Conservation (phyloP, 495 filamentous ascomycete genomes). For the Hyaloscypha variabilis region DNA sequence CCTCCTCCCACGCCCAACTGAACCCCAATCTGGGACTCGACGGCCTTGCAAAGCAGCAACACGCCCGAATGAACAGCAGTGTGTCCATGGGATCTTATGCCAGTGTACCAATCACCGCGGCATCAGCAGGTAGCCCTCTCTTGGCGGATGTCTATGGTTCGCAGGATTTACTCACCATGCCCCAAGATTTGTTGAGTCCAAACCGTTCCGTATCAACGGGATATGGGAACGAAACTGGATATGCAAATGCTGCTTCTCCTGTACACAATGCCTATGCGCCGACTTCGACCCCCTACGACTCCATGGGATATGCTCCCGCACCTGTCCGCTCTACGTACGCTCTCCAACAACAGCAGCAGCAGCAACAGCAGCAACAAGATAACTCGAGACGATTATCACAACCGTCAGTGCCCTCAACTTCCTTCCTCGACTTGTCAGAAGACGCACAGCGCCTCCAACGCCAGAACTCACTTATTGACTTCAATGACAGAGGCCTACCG, state of each 20-base stretch:
- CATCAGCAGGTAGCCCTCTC: conserved; percentile 74
- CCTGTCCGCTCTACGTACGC: conserved; percentile 63
- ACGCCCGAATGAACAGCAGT: conserved; percentile 54
- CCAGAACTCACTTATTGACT: conserved; percentile 64
- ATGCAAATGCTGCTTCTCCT: conserved; percentile 58
- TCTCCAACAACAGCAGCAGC: conserved; percentile 53
- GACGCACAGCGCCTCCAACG: conserved; percentile 46
- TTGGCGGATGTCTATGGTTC: conserved; percentile 63
- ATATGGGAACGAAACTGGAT: conserved; percentile 47
- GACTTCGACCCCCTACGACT: conserved; percentile 68
- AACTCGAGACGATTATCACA: conserved; percentile 81
- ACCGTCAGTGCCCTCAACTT: conserved; percentile 73
- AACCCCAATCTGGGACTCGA: conserved; percentile 52
- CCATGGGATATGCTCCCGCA: conserved; percentile 62
- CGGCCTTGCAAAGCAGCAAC: conserved; percentile 57
- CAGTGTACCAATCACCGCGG: conserved; percentile 65
- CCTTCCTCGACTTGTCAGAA: conserved; percentile 43
- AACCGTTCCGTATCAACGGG: conserved; percentile 50
- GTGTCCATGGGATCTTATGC: conserved; percentile 74
- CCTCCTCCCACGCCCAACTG: conserved; percentile 48
- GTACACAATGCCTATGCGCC: conserved; percentile 68
- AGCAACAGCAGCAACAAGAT: conserved; percentile 57
- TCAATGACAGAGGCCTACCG: conserved; percentile 55
- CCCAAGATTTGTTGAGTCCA: conserved; percentile 71
- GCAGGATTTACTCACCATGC: conserved; percentile 71